Evolutionary conservation across 116 monocot genomes (phyloP).

Genomic region (Papilionanthe hybrid): DNA sequence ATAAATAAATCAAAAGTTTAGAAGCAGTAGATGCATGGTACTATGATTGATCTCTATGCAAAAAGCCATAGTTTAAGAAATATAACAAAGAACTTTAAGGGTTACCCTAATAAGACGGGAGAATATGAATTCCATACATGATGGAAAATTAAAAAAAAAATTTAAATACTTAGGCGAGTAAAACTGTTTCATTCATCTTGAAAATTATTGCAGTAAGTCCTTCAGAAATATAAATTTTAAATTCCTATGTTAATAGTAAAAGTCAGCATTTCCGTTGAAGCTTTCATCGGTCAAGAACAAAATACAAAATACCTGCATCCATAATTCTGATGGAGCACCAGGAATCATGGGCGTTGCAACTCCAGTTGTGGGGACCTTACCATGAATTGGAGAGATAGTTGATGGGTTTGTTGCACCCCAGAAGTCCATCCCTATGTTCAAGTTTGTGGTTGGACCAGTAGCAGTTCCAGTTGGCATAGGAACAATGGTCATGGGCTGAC

Average conservation of each 20-base stretch:
- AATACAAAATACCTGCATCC: slow-evolving; percentile 48
- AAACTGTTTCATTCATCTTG: neutral
- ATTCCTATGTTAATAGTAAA: neutral
- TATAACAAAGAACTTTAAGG: too few relatives aligned
- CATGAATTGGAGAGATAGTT: slow-evolving; percentile 38
- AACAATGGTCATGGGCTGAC: slow-evolving; percentile 6
- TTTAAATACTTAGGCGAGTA: neutral
- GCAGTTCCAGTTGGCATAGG: slow-evolving; percentile 5
- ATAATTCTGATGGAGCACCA: slow-evolving; percentile 59
- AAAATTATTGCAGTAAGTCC: neutral
- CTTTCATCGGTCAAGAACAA: neutral
- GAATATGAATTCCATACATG: neutral
- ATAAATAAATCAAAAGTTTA: too few relatives aligned
- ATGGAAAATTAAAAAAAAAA: too few relatives aligned
- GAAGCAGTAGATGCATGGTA: too few relatives aligned
- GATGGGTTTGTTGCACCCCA: slow-evolving; percentile 47
- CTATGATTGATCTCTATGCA: too few relatives aligned
- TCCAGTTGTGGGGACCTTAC: slow-evolving; percentile 48
- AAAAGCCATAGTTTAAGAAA: too few relatives aligned
- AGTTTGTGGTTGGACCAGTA: slow-evolving; percentile 28
- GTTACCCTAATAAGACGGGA: too few relatives aligned
- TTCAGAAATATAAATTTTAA: neutral
- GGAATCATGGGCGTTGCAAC: slow-evolving; percentile 43
- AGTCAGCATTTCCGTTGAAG: neutral
- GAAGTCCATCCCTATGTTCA: slow-evolving; percentile 97